Conservation (phyloP, 306 rosid species). For the Amphicarpaea edgeworthii region DNA sequence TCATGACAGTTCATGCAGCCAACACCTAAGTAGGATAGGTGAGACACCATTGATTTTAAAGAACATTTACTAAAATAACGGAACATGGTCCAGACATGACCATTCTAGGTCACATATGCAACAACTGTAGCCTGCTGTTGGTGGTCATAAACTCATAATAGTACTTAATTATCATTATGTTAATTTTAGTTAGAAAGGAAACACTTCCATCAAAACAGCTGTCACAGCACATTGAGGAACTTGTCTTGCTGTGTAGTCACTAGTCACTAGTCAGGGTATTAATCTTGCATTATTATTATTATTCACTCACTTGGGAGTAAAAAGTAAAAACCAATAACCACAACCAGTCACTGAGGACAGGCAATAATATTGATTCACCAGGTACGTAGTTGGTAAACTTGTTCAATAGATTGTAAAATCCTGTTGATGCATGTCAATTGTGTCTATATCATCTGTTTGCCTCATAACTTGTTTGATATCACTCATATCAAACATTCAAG, state of each 20-base stretch:
- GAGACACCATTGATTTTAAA: background rate
- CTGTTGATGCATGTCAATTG: background rate
- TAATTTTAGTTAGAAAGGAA: background rate
- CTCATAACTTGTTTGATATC: background rate
- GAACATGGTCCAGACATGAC: slow-evolving; percentile 22
- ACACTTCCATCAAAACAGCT: background rate
- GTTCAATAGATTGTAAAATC: background rate
- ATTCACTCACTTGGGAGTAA: background rate
- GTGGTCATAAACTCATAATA: too few species aligned
- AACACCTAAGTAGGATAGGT: background rate
- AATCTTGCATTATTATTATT: background rate
- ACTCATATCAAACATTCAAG: background rate
- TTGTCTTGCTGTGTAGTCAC: too few species aligned
- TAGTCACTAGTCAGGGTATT: too few species aligned
- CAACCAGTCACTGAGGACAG: background rate
- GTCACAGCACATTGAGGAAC: too few species aligned
- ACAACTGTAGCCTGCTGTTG: slow-evolving; percentile 7
- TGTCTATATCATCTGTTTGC: background rate
- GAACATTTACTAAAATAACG: background rate
- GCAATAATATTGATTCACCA: background rate
- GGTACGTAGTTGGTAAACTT: background rate
- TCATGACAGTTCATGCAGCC: background rate
- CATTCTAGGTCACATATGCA: slow-evolving; percentile 19
- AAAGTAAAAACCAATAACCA: background rate
- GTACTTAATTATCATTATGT: background rate